A percentile compares a stretch with the other conserved stretches of the same genome.
Evolutionary conservation across 129 eudicot genomes (phyloP).

Genomic region (Glebionis coronaria): DNA sequence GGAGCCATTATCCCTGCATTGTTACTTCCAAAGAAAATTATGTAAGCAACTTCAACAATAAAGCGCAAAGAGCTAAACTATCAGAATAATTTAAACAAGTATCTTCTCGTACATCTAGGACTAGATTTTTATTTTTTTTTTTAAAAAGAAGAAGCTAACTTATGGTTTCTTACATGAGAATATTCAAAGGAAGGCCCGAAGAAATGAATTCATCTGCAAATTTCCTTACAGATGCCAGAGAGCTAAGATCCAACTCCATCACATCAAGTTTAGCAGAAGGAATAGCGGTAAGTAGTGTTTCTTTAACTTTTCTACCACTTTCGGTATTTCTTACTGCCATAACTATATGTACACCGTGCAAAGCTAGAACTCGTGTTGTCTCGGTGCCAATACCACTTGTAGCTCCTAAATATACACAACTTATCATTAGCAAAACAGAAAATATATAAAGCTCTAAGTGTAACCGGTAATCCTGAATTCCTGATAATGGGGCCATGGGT

Average conservation of each 20-base stretch:
- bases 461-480: background rate
- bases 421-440: background rate
- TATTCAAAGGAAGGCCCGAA: conserved; percentile 60
- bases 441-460: background rate
- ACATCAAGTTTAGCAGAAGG: conserved; percentile 71
- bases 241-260: conserved; percentile 89
- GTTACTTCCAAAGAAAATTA: conserved; percentile 34
- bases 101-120: no score
- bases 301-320: conserved; percentile 54
- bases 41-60: background rate
- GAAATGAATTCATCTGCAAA: conserved; percentile 64
- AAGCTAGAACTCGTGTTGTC: conserved; percentile 60
- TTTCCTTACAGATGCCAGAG: conserved; percentile 57
- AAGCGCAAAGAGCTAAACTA: background rate
- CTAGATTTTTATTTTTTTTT: no score
- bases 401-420: conserved; percentile 55
- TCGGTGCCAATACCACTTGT: conserved; percentile 81
- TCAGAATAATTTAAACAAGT: background rate
- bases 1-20: conserved; percentile 23
- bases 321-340: conserved; percentile 79
- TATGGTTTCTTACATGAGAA: conserved; percentile 47
- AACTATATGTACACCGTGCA: conserved; percentile 63
- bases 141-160: no score
- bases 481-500: no score
- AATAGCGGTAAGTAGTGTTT: conserved; percentile 48